Conservation (phyloP, 108 stramenopile species). For the Conticribra guillardii region DNA sequence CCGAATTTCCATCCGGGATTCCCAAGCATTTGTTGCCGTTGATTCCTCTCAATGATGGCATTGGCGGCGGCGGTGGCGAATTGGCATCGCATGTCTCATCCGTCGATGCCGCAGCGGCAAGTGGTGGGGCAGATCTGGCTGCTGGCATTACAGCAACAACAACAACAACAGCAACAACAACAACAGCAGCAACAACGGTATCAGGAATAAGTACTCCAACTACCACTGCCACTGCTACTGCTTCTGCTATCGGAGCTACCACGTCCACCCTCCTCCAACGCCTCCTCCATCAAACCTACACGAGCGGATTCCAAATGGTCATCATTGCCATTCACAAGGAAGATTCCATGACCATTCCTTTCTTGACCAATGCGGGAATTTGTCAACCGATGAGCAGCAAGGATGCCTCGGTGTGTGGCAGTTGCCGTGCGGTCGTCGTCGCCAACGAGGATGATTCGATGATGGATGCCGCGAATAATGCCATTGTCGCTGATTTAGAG, state of each 20-base stretch:
- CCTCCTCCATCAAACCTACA: conserved; percentile 37
- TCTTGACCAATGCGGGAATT: conserved; percentile 22
- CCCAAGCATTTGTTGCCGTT: conserved; percentile 80
- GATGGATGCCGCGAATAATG: conserved; percentile 2
- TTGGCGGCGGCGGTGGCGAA: background rate
- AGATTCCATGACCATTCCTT: conserved; percentile 59
- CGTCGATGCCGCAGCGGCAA: no score
- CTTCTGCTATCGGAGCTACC: no score
- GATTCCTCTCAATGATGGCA: conserved; percentile 9
- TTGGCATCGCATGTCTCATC: no score
- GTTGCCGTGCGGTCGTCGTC: no score
- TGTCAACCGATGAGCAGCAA: conserved; percentile 3
- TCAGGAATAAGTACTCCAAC: no score
- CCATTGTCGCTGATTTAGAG: conserved; percentile 7
- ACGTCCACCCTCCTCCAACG: conserved; percentile 56
- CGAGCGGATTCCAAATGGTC: conserved; percentile 46
- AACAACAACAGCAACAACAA: no score
- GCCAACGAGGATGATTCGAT: background rate
- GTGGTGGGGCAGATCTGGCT: no score
- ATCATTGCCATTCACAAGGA: conserved; percentile 60
- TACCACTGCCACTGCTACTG: no score
- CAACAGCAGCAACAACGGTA: no score
- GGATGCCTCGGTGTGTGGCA: no score
- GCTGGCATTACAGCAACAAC: no score
- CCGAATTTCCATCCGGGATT: conserved; percentile 30